A percentile compares a stretch with the other conserved stretches of the same genome.
These are phyloP conservation scores for Dioscorea dumetorum DNA, from an alignment of 106 monocot species.

Conservation along the genomic window DNA sequence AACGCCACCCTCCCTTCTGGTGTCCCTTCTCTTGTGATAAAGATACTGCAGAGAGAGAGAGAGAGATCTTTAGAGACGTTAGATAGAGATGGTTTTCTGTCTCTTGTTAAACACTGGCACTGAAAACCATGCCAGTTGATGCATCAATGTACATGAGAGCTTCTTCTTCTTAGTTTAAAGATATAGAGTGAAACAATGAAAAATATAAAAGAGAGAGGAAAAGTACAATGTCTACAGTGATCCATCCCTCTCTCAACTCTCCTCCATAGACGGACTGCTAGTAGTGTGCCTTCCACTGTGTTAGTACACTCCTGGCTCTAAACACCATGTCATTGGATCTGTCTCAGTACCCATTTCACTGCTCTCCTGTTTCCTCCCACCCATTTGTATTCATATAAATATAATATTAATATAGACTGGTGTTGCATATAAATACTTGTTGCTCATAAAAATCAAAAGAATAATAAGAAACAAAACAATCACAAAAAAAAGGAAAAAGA, in stretches of 20 bases:
- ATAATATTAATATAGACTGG: background rate
- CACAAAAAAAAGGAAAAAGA: no score
- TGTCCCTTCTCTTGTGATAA: background rate
- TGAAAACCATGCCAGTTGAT: constrained; percentile 3
- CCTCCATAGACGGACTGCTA: background rate
- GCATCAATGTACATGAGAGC: background rate
- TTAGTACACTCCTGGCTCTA: background rate
- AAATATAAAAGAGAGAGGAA: background rate
- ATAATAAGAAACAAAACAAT: no score
- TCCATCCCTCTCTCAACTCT: background rate
- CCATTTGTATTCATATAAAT: background rate
- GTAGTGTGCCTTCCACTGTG: background rate
- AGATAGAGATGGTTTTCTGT: background rate
- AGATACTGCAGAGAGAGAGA: constrained; percentile 4
- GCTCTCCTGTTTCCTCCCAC: background rate
- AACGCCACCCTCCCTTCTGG: background rate
- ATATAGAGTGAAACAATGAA: background rate
- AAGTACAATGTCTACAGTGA: background rate
- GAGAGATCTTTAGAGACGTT: background rate
- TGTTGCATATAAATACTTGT: background rate
- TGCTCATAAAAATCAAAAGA: no score
- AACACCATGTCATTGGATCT: constrained; percentile 1
- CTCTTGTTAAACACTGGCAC: background rate
- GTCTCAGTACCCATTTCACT: background rate
- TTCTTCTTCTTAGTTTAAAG: background rate